Base-by-base conservation (phyloP, 2,329 filamentous ascomycete genomes). In the Alternaria hordeiaustralica region DNA sequence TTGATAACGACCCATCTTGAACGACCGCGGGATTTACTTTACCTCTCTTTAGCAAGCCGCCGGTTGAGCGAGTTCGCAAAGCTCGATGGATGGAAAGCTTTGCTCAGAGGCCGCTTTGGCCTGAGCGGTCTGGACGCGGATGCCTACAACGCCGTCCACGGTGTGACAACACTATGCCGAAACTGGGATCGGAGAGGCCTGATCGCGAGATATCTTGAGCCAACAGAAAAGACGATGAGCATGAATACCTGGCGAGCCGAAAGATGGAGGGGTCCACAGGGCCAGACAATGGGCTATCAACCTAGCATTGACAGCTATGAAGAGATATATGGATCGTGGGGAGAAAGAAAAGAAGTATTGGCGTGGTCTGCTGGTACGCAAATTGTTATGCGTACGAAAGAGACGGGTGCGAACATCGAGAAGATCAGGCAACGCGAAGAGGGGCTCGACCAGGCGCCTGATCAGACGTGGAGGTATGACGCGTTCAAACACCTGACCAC, bases 281-380 rank as follows among this genome's bases (percentile, higher is more conserved):
- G 82, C 2, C 84, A 83, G 79, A 89, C 82, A 59, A 86, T 89
- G 71, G 88, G 88, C 4, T 90, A 88, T 67, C 84, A 84, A 23
- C 88, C 88, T 18, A 82, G 82, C 45, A 82, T 89, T 51, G 86
- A 88, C 70, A 87, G 85, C 60, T 87, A 87, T 68, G 86, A 88
- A 68, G 77, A 80, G n/a, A 81, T 79, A 45, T 81, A 81, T 3
- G 76, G 77, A 10, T 58, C 64, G 2, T 78, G 76, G 60, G 75
- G 77, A 50, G 80, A 85, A 51, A 81, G 85, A 66, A 84, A 82
- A 69, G 87, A 90, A 71, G 83, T 87, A 0, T 74, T 90, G 8
- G 86, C 84, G 3, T 89, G 87, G 84, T 87, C 87, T 56, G 88
- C 88, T 12, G 88, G 86, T 1, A 85, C 88, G 3, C 83, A 87